Evolutionary conservation across 805 yeast species (phyloP).

Genomic region (Torulaspora maleeae): DNA sequence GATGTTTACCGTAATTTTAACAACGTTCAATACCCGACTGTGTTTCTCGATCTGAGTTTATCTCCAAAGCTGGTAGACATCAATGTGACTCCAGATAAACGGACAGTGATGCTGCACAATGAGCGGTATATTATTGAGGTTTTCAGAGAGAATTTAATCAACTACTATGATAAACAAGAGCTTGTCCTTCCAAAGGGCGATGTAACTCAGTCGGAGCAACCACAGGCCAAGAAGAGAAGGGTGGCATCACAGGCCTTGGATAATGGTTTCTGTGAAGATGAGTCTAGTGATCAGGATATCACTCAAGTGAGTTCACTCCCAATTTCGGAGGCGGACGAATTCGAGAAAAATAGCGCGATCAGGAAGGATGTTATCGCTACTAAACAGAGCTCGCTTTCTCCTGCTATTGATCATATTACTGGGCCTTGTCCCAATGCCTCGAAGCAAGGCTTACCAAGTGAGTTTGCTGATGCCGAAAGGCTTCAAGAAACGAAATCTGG

Average conservation of each 20-base stretch:
- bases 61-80: conserved; percentile 60
- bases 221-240: conserved; percentile 4
- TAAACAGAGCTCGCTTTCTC: not conserved
- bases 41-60: conserved; percentile 56
- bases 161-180: conserved; percentile 43
- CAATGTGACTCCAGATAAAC: conserved; percentile 89
- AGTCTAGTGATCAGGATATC: not conserved
- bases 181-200: conserved; percentile 31
- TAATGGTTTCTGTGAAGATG: not conserved
- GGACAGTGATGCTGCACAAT: conserved; percentile 61
- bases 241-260: conserved; percentile 2
- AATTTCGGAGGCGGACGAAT: conserved; percentile 1
- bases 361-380: not conserved
- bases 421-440: not conserved
- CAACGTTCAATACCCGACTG: conserved; percentile 65
- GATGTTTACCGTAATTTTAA: conserved; percentile 73
- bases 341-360: not conserved
- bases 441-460: not conserved
- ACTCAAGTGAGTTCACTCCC: not conserved
- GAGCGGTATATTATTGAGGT: conserved; percentile 57
- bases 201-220: conserved; percentile 5
- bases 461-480: not conserved
- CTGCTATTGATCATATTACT: not conserved
- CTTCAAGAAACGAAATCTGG: not conserved
- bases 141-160: conserved; percentile 47